These are phyloP conservation scores for Arthrinium puccinioides DNA, from an alignment of 2,329 filamentous ascomycete species.

Conservation along the genomic window DNA sequence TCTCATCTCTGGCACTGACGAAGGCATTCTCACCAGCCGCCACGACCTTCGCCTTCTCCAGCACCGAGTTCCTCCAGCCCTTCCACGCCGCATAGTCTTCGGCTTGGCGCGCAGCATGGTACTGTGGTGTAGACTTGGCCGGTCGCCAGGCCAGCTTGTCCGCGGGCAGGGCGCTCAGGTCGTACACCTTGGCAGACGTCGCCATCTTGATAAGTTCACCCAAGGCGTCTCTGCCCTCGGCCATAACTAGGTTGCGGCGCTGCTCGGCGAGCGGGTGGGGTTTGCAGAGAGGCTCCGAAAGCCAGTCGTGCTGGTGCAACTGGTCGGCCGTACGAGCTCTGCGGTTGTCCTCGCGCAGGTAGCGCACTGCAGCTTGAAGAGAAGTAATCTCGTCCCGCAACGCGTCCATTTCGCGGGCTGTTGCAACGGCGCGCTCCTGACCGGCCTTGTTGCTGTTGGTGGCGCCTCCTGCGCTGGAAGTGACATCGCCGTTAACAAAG, in stretches of 20 bases:
- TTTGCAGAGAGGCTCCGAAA: constrained; percentile 52
- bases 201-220: constrained; percentile 58
- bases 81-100: constrained; percentile 60
- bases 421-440: constrained; percentile 61
- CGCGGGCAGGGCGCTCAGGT: constrained; percentile 48
- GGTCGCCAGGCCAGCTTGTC: constrained; percentile 62
- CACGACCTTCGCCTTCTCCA: constrained; percentile 43
- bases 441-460: constrained; percentile 38
- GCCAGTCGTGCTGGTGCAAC: constrained; percentile 48
- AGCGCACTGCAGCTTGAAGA: constrained; percentile 58
- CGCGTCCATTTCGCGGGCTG: constrained; percentile 64
- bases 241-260: constrained; percentile 37
- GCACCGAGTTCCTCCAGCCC: constrained; percentile 47
- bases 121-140: constrained; percentile 55
- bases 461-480: constrained; percentile 10
- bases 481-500: constrained; percentile 42
- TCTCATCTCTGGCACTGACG: constrained; percentile 13
- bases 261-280: constrained; percentile 24
- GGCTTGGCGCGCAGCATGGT: constrained; percentile 56
- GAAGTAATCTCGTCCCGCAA: constrained; percentile 62
- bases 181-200: constrained; percentile 46
- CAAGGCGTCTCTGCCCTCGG: constrained; percentile 58
- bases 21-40: constrained; percentile 7
- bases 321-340: constrained; percentile 53
- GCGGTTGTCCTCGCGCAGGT: constrained; percentile 60